Conservation (phyloP, 2,329 filamentous ascomycete genomes). For the Thelonectria rubi region DNA sequence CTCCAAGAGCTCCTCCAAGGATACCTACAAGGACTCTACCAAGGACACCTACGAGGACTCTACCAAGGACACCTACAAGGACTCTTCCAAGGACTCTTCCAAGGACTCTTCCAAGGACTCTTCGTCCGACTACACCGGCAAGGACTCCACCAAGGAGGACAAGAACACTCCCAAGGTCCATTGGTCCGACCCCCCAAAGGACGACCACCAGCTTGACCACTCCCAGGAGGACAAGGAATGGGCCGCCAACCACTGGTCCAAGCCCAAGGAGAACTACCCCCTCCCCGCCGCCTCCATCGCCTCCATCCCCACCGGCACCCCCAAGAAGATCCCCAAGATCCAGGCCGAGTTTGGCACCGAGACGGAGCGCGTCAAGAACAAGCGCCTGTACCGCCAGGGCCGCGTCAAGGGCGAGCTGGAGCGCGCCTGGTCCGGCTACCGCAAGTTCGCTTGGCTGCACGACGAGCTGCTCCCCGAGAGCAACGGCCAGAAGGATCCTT, state of each 20-base stretch:
- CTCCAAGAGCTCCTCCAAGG: slow-evolving; percentile 2
- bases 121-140: background rate
- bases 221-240: slow-evolving; percentile 29
- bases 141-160: background rate
- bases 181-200: slow-evolving; percentile 42
- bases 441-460: slow-evolving; percentile 80
- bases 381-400: slow-evolving; percentile 70
- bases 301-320: slow-evolving; percentile 74
- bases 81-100: background rate
- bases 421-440: slow-evolving; percentile 86
- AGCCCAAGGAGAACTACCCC: slow-evolving; percentile 80
- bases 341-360: slow-evolving; percentile 79
- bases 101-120: background rate
- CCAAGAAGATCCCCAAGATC: slow-evolving; percentile 77
- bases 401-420: slow-evolving; percentile 78
- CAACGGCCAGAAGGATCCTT: slow-evolving; percentile 76
- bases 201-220: slow-evolving; percentile 30
- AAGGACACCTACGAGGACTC: background rate
- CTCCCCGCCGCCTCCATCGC: slow-evolving; percentile 76
- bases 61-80: background rate
- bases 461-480: slow-evolving; percentile 84
- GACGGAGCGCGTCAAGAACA: slow-evolving; percentile 64
- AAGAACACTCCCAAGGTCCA: slow-evolving; percentile 33
- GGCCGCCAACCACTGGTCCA: slow-evolving; percentile 73
- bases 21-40: background rate